Percentiles rank a stretch among this genome's conserved stretches.
Evolutionary conservation across 2,329 filamentous ascomycete genomes (phyloP).

Genomic region (Ramularia endophylla): DNA sequence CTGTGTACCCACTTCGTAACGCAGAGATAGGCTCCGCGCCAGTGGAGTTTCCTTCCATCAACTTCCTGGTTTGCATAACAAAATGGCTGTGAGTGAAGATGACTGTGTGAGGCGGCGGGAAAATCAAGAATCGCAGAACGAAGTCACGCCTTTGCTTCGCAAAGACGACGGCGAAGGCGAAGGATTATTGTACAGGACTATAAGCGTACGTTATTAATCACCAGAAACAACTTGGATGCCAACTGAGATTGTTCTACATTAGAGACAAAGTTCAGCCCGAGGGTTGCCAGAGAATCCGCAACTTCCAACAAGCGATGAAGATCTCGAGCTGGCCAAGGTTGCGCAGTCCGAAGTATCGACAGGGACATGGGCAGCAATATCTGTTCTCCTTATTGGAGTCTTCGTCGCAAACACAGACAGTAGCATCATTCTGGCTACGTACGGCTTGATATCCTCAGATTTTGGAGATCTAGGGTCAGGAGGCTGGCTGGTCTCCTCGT

Average conservation of each 20-base stretch:
- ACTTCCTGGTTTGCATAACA: too few relatives aligned
- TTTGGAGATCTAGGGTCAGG: conserved; percentile 38
- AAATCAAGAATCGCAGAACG: neutral
- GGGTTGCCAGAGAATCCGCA: conserved; percentile 14
- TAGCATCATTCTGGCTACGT: conserved; percentile 61
- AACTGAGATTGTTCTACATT: neutral
- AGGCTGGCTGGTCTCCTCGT: conserved; percentile 42
- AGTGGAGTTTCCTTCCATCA: too few relatives aligned
- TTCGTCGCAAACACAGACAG: conserved; percentile 62
- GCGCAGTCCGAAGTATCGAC: conserved; percentile 6
- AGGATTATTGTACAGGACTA: conserved; percentile 15
- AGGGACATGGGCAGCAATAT: conserved; percentile 24
- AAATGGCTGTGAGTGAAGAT: neutral
- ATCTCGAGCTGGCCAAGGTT: conserved; percentile 14
- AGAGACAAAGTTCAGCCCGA: conserved; percentile 2
- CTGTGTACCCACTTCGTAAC: too few relatives aligned
- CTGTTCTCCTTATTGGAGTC: conserved; percentile 43
- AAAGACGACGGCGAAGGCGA: conserved; percentile 9
- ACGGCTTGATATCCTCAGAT: conserved; percentile 47
- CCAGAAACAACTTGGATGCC: neutral
- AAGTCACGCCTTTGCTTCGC: conserved; percentile 13
- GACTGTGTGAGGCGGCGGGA: neutral
- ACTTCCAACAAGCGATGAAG: conserved; percentile 20
- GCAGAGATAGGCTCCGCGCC: too few relatives aligned
- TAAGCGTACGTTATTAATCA: conserved; percentile 13